Evolutionary conservation across 306 rosid species (phyloP).

Genomic region (Leucaena leucocephala): DNA sequence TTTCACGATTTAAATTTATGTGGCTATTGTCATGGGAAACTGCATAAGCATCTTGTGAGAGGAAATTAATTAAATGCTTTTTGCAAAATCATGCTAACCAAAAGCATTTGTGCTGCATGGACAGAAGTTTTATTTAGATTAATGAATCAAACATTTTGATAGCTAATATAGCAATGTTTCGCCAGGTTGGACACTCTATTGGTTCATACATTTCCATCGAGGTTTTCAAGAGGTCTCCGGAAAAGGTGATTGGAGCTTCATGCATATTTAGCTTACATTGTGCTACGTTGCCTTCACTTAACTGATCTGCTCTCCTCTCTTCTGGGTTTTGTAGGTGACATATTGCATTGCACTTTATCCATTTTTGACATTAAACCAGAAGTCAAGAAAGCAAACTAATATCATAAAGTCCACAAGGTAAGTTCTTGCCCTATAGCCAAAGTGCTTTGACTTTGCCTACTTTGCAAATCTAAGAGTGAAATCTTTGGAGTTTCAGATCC

Average conservation of each 20-base stretch:
- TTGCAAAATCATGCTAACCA: conserved; percentile 15
- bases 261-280: conserved; percentile 20
- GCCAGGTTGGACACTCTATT: conserved; percentile 89
- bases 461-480: conserved; percentile 28
- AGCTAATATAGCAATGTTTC: conserved; percentile 37
- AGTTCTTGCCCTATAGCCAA: conserved; percentile 22
- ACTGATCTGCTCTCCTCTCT: conserved; percentile 36
- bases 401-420: conserved; percentile 62
- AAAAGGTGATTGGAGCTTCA: conserved; percentile 56
- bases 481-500: conserved; percentile 59
- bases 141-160: conserved; percentile 30
- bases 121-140: conserved; percentile 23
- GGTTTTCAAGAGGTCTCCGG: conserved; percentile 54
- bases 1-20: neutral
- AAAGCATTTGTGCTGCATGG: conserved; percentile 22
- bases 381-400: conserved; percentile 54
- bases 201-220: conserved; percentile 78
- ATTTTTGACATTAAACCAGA: conserved; percentile 70
- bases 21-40: conserved; percentile 24
- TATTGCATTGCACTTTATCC: conserved; percentile 79
- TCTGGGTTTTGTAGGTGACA: conserved; percentile 60
- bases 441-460: conserved; percentile 23
- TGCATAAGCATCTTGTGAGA: conserved; percentile 6
- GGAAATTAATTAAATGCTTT: conserved; percentile 26
- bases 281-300: conserved; percentile 36